Conservation (phyloP, 2,329 filamentous ascomycete species). For the Colletotrichum siamense region DNA sequence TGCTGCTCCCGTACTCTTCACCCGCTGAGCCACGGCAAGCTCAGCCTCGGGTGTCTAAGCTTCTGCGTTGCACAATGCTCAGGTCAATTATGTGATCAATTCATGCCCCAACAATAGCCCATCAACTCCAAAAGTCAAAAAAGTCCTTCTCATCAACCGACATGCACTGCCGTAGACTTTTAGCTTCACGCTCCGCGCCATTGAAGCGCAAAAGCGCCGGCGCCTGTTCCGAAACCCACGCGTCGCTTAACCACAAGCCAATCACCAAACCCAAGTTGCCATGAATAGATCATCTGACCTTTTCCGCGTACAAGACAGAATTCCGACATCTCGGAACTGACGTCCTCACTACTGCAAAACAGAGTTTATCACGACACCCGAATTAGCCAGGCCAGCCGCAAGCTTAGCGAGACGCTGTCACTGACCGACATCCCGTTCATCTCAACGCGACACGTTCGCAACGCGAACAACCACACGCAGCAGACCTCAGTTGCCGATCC, state of each 20-base stretch:
- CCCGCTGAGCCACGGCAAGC: not conserved
- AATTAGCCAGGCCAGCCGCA: not conserved
- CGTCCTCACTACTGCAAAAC: not conserved
- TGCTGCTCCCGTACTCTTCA: not conserved
- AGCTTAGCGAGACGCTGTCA: not conserved
- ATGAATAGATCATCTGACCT: not conserved
- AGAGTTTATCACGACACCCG: not conserved
- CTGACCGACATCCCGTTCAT: not conserved
- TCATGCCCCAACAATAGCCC: not conserved
- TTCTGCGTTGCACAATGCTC: not conserved
- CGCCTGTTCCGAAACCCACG: not conserved
- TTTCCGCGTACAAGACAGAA: not conserved
- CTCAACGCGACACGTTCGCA: not conserved
- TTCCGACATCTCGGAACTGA: not conserved
- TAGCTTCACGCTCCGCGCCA: not conserved
- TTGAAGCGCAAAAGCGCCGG: not conserved
- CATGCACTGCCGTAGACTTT: not conserved
- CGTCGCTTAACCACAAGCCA: not conserved
- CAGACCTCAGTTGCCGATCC: conserved; percentile 2
- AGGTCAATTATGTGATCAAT: not conserved
- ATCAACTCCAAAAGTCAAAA: not conserved
- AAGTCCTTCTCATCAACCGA: not conserved
- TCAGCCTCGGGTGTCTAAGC: not conserved
- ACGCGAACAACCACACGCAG: not conserved
- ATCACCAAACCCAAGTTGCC: not conserved